A percentile compares a stretch with the other conserved stretches of the same genome.
Conservation (phyloP, 2,329 filamentous ascomycete species). For the Botryotinia calthae region DNA sequence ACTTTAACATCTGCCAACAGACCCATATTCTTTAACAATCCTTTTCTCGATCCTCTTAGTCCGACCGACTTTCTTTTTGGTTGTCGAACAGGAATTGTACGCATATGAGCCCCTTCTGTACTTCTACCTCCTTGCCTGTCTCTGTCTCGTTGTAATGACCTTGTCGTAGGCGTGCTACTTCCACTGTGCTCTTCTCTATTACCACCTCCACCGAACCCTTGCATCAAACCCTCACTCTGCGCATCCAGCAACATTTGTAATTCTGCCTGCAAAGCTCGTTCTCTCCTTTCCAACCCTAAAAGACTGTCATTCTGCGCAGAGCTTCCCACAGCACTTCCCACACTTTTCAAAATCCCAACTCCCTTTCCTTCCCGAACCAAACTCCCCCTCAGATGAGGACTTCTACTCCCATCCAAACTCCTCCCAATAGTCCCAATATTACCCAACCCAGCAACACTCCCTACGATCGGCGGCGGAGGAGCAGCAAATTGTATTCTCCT, state of each 20-base stretch:
- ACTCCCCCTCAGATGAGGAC: not conserved
- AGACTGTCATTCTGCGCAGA: constrained; percentile 35
- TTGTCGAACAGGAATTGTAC: constrained; percentile 60
- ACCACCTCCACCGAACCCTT: constrained; percentile 31
- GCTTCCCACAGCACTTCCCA: not conserved
- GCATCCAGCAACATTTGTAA: constrained; percentile 58
- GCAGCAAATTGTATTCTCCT: constrained; percentile 35
- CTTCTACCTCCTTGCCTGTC: constrained; percentile 23
- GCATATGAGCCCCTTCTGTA: constrained; percentile 27
- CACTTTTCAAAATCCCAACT: not conserved
- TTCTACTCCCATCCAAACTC: constrained; percentile 5
- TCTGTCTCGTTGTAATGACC: constrained; percentile 24
- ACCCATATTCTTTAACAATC: constrained; percentile 61
- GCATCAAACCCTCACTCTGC: constrained; percentile 49
- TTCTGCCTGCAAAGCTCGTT: constrained; percentile 54
- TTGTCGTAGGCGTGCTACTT: constrained; percentile 32
- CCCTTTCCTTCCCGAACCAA: not conserved
- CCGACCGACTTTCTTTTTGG: constrained; percentile 53
- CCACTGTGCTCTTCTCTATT: constrained; percentile 39
- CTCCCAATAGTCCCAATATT: not conserved
- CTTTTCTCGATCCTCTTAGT: constrained; percentile 61
- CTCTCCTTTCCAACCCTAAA: constrained; percentile 46
- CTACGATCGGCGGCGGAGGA: constrained; percentile 35
- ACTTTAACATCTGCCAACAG: constrained; percentile 64
- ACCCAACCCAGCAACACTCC: constrained; percentile 23